Conservation (phyloP, 2,329 filamentous ascomycete species). For the Mycogone perniciosa region DNA sequence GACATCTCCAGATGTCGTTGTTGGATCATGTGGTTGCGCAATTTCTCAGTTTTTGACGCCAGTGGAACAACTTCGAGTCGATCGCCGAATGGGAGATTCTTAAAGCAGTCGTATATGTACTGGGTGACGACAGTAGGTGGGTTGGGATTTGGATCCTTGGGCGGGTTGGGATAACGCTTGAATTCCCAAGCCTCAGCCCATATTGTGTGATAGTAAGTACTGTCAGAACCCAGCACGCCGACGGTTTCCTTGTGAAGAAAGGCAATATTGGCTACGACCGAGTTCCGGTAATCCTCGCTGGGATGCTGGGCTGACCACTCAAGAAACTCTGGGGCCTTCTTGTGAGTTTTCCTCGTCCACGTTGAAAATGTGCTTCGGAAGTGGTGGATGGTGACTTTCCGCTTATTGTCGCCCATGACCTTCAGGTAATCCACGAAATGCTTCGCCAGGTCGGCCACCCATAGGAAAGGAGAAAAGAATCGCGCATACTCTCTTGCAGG, state of each 20-base stretch:
- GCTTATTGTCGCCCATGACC: constrained; percentile 22
- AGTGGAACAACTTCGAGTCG: constrained; percentile 37
- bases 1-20: constrained; percentile 24
- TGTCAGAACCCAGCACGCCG: constrained; percentile 35
- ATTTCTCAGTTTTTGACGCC: constrained; percentile 20
- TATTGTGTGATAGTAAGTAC: constrained; percentile 35
- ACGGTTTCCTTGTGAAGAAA: constrained; percentile 62
- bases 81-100: constrained; percentile 52
- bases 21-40: constrained; percentile 24
- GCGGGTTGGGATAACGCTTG: constrained; percentile 23
- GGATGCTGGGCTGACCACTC: constrained; percentile 48
- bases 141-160: background rate
- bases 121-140: constrained; percentile 61
- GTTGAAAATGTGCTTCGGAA: constrained; percentile 52
- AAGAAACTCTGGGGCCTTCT: constrained; percentile 33
- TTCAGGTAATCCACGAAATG: constrained; percentile 63
- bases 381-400: constrained; percentile 42
- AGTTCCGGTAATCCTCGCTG: constrained; percentile 54
- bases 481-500: constrained; percentile 56
- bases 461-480: constrained; percentile 59
- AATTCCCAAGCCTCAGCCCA: constrained; percentile 47
- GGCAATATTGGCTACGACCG: constrained; percentile 51
- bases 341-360: constrained; percentile 49
- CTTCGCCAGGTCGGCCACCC: constrained; percentile 65
- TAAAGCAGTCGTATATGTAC: constrained; percentile 59